A percentile compares a stretch with the other conserved stretches of the same genome.
Evolutionary conservation across 192 early-diverging fungal genomes (phyloP).

Genomic region (Pilaira anomala): DNA sequence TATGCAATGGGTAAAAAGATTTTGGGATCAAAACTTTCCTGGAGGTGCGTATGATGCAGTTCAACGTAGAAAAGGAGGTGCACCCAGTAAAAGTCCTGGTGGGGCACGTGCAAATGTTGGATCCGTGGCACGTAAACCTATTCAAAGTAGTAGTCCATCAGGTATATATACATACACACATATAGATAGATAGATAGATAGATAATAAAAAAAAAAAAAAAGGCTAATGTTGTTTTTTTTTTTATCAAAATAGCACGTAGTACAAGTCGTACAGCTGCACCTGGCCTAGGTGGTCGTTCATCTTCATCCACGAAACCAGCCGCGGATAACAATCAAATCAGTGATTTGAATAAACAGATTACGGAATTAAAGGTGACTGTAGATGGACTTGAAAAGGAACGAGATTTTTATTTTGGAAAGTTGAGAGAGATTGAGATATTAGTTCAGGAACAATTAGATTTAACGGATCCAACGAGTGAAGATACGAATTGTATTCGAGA

Average conservation of each 20-base stretch:
- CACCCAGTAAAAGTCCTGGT: conserved; percentile 26
- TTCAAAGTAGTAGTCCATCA: conserved; percentile 1
- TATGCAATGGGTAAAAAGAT: conserved; percentile 92
- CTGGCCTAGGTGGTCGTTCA: conserved; percentile 24
- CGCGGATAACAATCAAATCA: conserved; percentile 56
- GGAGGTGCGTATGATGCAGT: conserved; percentile 83
- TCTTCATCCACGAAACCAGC: conserved; percentile 26
- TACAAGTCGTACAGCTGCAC: conserved; percentile 17
- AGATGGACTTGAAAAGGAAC: conserved; percentile 92
- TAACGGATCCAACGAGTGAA: conserved; percentile 36
- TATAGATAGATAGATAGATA: no score
- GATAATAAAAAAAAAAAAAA: no score
- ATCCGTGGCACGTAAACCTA: conserved; percentile 19
- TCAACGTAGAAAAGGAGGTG: conserved; percentile 55
- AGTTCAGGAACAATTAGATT: conserved; percentile 70
- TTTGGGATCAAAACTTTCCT: conserved; percentile 87
- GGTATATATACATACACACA: neutral
- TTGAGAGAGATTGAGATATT: conserved; percentile 92
- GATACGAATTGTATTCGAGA: conserved; percentile 59
- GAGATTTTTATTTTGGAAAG: conserved; percentile 97
- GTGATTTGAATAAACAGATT: conserved; percentile 74
- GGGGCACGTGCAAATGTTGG: conserved; percentile 37
- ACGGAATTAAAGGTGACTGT: conserved; percentile 81
- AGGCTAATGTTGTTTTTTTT: neutral
- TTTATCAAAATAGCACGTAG: conserved; percentile 13